Evolutionary conservation across 164 flowering plant species (phyloP), one percentile per base, ranked within the genome.

Genomic region (Stephania yunnanensis): DNA sequence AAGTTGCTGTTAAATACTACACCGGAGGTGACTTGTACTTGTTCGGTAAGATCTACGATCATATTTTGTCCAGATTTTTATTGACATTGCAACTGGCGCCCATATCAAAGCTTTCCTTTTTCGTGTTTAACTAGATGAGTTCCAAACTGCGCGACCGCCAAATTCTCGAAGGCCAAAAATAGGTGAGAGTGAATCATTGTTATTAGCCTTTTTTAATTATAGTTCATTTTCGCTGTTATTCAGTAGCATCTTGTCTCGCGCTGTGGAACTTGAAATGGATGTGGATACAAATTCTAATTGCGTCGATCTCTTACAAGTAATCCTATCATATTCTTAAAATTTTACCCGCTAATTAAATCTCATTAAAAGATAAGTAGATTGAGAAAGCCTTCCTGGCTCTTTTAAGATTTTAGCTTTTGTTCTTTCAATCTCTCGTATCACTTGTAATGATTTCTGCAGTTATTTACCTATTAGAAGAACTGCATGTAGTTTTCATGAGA

Each of bases 21-120:
- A 95, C 94, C 10, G 93, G 83, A 61, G 94, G 83, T 73, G 99
- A 95, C 82, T 78, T 95, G 79, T 95, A 95, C 83, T 78, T 95
- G 77, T 93, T 95, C 83, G 99, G 98, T 95, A 78, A 84, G 94
- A 81, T 11, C 63, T 45, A 22, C 67, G 7, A 58, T 65, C 71
- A 8, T 11, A 65, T 45, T 20, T 46, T 36, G 68, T 22, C 4
- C 46, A 15, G 29, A 5, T 19, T n/a, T 20, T 45, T 61, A 79
- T 67, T 44, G 53, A 25, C 70, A 46, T 67, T 50, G 15, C 1
- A 68, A 36, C 6, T 36, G 15, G 3, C 3, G 31, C 63, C 29
- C 75, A 1, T 7, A 22, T 71, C 72, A 42, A 46, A 46, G 61
- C 31, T 31, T 46, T 65, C 2, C 2, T 2, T 76, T 76, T 78